Base-by-base conservation (phyloP, 768 basidiomycete genomes). In the Pisolithus marmoratus region DNA sequence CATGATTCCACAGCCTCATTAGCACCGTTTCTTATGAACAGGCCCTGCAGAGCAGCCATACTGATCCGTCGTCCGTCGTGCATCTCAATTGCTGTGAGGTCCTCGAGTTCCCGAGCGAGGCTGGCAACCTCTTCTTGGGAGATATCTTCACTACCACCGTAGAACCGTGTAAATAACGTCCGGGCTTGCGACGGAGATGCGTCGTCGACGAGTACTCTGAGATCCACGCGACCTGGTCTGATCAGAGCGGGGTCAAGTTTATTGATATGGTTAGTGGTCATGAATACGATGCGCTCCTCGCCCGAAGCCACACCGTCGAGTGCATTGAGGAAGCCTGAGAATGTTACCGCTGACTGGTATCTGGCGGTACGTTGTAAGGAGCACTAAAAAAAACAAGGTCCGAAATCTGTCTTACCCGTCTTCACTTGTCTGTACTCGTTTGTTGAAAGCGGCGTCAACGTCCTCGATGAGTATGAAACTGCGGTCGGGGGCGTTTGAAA, bases 401-500 rank as follows among this genome's bases (percentile, higher is more conserved):
- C 29, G 34, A 27, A 44, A 38, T 15, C 38, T 26, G 14, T 36
- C 83, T 70, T 67, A 95, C 91, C 95, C 96, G 58, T 97, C 94
- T 58, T 92, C 94, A 48, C 81, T 82, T 1, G 87, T 90, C 68
- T 92, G 93, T 5, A 89, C 84, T 24, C 96, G 85, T 57, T 91
- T 89, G 59, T 90, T 93, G 70, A 99, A 98, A 1, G 94, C 95
- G 26, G 95, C 94, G 64, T 99, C 96, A 12, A 99, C 82, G 56
- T 99, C 96, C 69, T 99, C 96, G 43, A 99, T 90, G 27, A 98
- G 77, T n/a, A 98, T 80, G 62, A 99, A 84, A 60, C 90, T 91
- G 52, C 91, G 79, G 62, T 96, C 93, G 0, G 95, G 95, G 2
- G 85, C 89, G 61, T 96, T 92, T 4, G 94, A 91, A 36, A 98